Base-by-base conservation (phyloP, 1,284 basidiomycete genomes). In the Cystobasidium pallidum region DNA sequence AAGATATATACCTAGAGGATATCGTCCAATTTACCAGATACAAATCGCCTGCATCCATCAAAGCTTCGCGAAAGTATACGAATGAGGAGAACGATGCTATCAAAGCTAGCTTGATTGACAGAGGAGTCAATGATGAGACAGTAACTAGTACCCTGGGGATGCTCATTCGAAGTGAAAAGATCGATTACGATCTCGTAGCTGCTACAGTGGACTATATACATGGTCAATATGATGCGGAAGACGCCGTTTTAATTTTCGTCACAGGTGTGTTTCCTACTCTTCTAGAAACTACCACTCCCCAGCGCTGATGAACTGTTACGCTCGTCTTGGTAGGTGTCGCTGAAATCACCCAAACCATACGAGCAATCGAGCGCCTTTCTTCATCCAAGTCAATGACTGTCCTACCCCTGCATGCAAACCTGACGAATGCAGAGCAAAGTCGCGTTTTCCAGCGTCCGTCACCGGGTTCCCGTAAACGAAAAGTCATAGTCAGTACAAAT, bases 401-500 rank as follows among this genome's bases (percentile, higher is more conserved):
- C 59, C 83, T 94, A 49, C 91, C 94, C 0, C 86, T 97, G 1
- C 94, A 97, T 78, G 92, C 94, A 13, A 96, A 96, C 80, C 83
- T 96, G 15, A 88, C 91, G 0, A 89, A 84, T 52, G 87, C 89
- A 19, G 94, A 96, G 78, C 94, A 97, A 81, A 87, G 88, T 11
- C 83, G 83, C 4, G 91, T 94, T 0, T 97, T 97, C 79, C 75
- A 78, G 30, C 82, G 84, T 10, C 84, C 85, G 0, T 85, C 85
- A 0, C 81, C 84, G 0, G 11, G 30, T 19, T 19, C 74, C 3
- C 76, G 77, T 0, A 86, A 84, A 72, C 89, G 93, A 84, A 97
- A 96, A 81, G 86, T 96, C 52, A 88, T 97, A 39, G 91, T 88
- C 0, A 86, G 93, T 0, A 96, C 94, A 8, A 96, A 96, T 77